Base-by-base conservation (phyloP, 495 filamentous ascomycete species). In the Hypoxylon intermedium region DNA sequence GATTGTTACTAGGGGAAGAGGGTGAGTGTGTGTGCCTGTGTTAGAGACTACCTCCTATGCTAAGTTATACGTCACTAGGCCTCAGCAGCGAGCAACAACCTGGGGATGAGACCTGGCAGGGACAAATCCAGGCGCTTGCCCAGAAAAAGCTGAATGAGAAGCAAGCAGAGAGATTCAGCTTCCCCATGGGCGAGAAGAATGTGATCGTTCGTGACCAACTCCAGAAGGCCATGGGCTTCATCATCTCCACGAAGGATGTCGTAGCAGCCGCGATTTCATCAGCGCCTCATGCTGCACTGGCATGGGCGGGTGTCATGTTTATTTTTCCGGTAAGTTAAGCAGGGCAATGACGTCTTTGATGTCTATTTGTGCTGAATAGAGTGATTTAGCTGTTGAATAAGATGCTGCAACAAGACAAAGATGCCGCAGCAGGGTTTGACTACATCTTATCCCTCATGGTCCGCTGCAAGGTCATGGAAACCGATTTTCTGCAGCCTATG, bases 221-320 rank as follows among this genome's bases (percentile, higher is more conserved):
- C 13, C 38, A 20, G n/a, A 52, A 38, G 16, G 36, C 11, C 15
- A 15, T 59, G 1, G 11, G 20, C 0, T 20, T 59, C 13, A 31
- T 52, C 11, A n/a, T 45, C 6, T 45, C 46, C 11, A 19, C 9
- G 5, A 59, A 59, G 33, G 55, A 59, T 19, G 0, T 52, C 11
- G 40, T 59, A 13, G 40, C 3, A 45, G 21, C 47, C 15, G 55
- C 47, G 0, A 52, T 59, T 40, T 59, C 55, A 46, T 38, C 55
- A 38, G 46, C 51, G 13, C 55, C 55, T 30, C 21, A 38, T 41
- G 47, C 47, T 7, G 47, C 56, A 21, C 11, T 59, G 33, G 47
- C 47, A 12, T 59, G 47, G 47, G 56, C 56, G 9, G 56, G 56
- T 16, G 47, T 52, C 31, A 52, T 46, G 48, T 38, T 46, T 13